These are phyloP conservation scores for Clarkia xantiana DNA, from an alignment of 345 rosid species.

Conservation along the genomic window DNA sequence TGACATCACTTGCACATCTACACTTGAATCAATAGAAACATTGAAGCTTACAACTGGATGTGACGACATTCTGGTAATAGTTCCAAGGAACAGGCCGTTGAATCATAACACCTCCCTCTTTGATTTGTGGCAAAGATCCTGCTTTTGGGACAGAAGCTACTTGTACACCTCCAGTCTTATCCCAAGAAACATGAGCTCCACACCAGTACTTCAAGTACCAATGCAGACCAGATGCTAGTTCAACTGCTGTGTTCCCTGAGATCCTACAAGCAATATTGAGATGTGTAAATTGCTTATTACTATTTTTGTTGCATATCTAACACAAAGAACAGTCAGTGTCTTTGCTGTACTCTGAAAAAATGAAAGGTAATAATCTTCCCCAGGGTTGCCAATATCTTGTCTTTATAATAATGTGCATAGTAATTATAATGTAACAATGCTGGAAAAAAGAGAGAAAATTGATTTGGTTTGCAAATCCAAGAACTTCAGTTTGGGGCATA, in stretches of 20 bases:
- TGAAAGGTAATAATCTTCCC: too few species aligned
- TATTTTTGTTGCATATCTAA: too few species aligned
- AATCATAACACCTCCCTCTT: conserved; percentile 44
- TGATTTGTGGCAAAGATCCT: conserved; percentile 57
- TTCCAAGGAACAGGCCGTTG: conserved; percentile 87
- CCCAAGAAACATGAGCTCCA: conserved; percentile 90
- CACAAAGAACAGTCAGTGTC: too few species aligned
- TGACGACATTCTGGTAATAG: conserved; percentile 94
- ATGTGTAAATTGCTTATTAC: background rate
- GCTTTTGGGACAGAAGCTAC: conserved; percentile 58
- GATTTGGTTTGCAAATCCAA: too few species aligned
- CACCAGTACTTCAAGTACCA: conserved; percentile 86
- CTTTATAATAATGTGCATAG: too few species aligned
- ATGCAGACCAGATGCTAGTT: conserved; percentile 78
- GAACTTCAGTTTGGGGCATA: too few species aligned
- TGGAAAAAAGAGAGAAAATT: too few species aligned
- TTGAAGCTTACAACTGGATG: conserved; percentile 66
- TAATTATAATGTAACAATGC: too few species aligned
- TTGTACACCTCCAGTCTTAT: conserved; percentile 83
- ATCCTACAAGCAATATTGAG: conserved; percentile 26
- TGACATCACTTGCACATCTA: background rate
- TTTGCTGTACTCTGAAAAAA: too few species aligned
- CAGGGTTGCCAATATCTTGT: too few species aligned
- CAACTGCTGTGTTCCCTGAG: conserved; percentile 76
- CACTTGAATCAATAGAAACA: background rate